These are phyloP conservation scores for Hansenula anomala DNA, from an alignment of 1,139 yeast genomes.

Conservation along the genomic window DNA sequence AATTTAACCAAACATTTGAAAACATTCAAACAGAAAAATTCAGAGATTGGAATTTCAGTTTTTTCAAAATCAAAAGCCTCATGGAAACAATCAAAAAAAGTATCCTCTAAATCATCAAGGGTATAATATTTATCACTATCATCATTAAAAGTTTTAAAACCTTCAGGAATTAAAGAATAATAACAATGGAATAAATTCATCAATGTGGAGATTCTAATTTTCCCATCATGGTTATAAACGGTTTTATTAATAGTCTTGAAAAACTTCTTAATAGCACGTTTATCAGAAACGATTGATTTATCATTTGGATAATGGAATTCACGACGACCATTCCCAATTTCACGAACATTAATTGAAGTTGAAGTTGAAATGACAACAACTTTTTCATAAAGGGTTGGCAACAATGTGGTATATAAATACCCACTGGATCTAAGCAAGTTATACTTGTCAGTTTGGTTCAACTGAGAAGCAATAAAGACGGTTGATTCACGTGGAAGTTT, in stretches of 20 bases:
- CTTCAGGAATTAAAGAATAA: background rate
- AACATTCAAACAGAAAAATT: background rate
- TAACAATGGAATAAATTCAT: background rate
- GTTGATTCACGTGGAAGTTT: background rate
- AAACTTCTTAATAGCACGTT: background rate
- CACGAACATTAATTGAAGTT: background rate
- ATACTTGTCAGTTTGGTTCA: background rate
- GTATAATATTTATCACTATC: too few species aligned
- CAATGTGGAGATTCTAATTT: background rate
- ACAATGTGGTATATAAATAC: background rate
- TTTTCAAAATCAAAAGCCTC: too few species aligned
- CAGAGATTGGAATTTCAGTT: background rate
- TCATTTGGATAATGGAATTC: background rate
- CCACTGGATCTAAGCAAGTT: background rate
- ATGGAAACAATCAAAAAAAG: background rate
- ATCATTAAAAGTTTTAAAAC: background rate
- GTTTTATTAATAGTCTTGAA: constrained; percentile 1
- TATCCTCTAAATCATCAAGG: background rate
- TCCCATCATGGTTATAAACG: too few species aligned
- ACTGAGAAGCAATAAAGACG: background rate
- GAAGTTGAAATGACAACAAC: background rate
- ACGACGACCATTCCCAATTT: too few species aligned
- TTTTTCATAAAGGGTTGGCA: background rate
- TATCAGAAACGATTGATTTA: constrained; percentile 1
- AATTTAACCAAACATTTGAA: background rate